A percentile compares a stretch with the other conserved stretches of the same genome.
Evolutionary conservation across 2,329 filamentous ascomycete genomes (phyloP).

Genomic region (Trichoderma polysporum): DNA sequence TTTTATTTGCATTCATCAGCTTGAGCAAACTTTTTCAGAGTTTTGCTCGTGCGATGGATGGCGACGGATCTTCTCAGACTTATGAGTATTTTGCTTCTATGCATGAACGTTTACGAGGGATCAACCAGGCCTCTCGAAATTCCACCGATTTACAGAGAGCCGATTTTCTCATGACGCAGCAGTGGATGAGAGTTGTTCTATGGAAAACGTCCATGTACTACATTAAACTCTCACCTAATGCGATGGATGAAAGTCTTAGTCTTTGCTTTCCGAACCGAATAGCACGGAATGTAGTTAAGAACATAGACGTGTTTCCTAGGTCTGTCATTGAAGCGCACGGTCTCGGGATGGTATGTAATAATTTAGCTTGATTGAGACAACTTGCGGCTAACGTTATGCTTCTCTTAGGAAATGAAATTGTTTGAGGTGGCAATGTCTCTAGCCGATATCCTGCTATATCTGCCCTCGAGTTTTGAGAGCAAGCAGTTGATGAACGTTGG

Average conservation of each 20-base stretch:
- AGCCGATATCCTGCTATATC: constrained; percentile 1
- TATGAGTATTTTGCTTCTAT: constrained; percentile 7
- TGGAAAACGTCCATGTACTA: constrained; percentile 14
- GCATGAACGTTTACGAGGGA: not conserved
- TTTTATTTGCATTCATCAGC: constrained; percentile 7
- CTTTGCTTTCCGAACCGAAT: not conserved
- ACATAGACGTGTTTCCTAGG: not conserved
- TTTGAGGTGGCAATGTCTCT: constrained; percentile 14
- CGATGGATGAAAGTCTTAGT: not conserved
- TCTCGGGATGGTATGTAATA: constrained; percentile 1
- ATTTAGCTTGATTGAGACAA: not conserved
- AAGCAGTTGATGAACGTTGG: constrained; percentile 7
- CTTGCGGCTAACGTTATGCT: not conserved
- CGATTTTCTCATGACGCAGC: constrained; percentile 8
- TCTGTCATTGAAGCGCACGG: constrained; percentile 6
- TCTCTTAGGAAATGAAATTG: constrained; percentile 5
- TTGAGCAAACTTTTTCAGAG: constrained; percentile 5
- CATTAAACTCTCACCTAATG: not conserved
- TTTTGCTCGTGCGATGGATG: constrained; percentile 9
- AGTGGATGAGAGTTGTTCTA: constrained; percentile 9
- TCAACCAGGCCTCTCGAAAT: not conserved
- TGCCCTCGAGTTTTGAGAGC: not conserved
- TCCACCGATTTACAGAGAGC: constrained; percentile 1
- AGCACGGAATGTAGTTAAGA: constrained; percentile 4
- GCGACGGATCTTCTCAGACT: not conserved